A percentile compares a stretch with the other conserved stretches of the same genome.
Evolutionary conservation across 306 rosid genomes (phyloP).

Genomic region (Prunus campanulata): DNA sequence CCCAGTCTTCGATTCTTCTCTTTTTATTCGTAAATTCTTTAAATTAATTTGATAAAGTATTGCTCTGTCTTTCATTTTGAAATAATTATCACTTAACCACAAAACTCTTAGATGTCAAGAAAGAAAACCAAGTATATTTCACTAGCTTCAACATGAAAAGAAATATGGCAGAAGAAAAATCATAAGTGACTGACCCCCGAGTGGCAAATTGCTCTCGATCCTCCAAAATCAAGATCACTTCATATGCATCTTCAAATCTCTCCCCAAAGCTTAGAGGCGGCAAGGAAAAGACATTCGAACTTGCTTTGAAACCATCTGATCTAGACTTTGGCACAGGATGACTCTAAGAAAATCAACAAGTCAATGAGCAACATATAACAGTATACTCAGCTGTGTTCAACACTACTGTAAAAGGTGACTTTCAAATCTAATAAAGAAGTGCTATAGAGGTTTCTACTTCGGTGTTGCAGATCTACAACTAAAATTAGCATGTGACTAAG

Average conservation of each 20-base stretch:
- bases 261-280: constrained; percentile 89
- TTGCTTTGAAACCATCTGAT: constrained; percentile 35
- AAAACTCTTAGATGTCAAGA: neutral
- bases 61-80: neutral
- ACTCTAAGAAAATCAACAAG: constrained; percentile 38
- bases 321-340: constrained; percentile 33
- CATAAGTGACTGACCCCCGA: constrained; percentile 63
- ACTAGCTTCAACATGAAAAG: neutral
- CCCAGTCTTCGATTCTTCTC: no score
- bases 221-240: constrained; percentile 74
- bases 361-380: constrained; percentile 8
- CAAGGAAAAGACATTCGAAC: constrained; percentile 46
- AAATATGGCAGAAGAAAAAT: neutral
- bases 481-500: neutral
- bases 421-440: neutral
- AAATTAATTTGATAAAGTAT: neutral
- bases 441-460: no score
- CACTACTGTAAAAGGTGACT: constrained; percentile 8
- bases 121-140: neutral
- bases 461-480: neutral
- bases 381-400: neutral
- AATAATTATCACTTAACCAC: neutral
- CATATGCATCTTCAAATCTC: constrained; percentile 85
- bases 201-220: constrained; percentile 90
- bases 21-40: no score